Conservation (phyloP, 306 rosid genomes). For the Vachellia collinsii region DNA sequence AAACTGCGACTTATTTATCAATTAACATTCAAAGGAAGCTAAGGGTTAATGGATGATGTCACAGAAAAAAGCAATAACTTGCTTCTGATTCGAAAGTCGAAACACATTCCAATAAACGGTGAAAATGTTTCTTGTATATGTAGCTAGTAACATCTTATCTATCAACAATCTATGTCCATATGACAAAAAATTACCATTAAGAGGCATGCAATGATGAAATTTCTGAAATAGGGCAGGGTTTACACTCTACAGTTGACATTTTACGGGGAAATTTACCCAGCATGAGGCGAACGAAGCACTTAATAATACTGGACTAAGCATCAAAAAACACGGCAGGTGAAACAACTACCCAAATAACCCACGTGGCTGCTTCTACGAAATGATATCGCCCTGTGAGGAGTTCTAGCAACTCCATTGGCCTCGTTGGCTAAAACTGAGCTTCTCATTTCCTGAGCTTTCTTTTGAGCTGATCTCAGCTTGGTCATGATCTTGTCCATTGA, state of each 20-base stretch:
- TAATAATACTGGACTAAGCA: conserved; percentile 36
- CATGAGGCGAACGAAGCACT: conserved; percentile 38
- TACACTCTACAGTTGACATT: conserved; percentile 6
- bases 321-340: conserved; percentile 83
- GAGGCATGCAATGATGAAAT: conserved; percentile 17
- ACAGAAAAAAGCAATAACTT: conserved; percentile 22
- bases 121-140: conserved; percentile 15
- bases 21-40: background rate
- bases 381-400: conserved; percentile 59
- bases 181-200: conserved; percentile 7
- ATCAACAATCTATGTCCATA: conserved; percentile 13
- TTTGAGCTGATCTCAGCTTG: conserved; percentile 82
- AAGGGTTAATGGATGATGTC: background rate
- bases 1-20: background rate
- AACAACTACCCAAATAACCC: conserved; percentile 84
- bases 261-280: conserved; percentile 52
- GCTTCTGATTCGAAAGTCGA: conserved; percentile 16
- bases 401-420: conserved; percentile 60
- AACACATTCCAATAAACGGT: background rate
- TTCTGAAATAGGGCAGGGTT: conserved; percentile 19
- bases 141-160: conserved; percentile 8
- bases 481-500: conserved; percentile 96
- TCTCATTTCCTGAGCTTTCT: conserved; percentile 95
- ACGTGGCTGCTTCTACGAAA: conserved; percentile 60
- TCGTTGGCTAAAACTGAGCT: conserved; percentile 61